Base-by-base conservation (phyloP, 2,329 filamentous ascomycete species). In the Clonostachys rhizophaga region DNA sequence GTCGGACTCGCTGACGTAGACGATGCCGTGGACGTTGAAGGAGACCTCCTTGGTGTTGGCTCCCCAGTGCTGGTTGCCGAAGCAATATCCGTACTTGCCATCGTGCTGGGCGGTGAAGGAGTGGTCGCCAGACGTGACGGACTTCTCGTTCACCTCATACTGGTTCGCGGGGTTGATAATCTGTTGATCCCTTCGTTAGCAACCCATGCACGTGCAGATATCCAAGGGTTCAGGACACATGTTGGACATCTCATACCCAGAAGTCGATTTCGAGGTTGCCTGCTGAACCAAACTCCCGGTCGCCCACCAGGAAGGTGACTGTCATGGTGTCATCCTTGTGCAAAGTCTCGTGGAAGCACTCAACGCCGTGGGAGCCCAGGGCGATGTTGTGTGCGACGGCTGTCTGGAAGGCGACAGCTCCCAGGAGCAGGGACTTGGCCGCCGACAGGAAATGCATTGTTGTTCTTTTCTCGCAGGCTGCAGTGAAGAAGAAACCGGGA, bases 11-110 rank as follows among this genome's bases (percentile, higher is more conserved):
- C 89, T 87, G 45, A 99, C 91, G 70, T 97, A 99, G 64, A 99
- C 92, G 55, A 99, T 90, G 58, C 94, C 94, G 71, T 99, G 94
- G 45, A 99, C 94, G 68, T 99, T 99, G 83, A 99, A 99, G 48
- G 90, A 95, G 46, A 99, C 92, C 69, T 99, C 94, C 74, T 99
- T 99, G 65, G 84, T 95, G 68, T 90, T 90, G 49, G 91, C 91
- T 49, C 89, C 89, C 91, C 92, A 99, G 68, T 94, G 87, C 76
- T 97, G 92, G 72, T 99, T 99, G 71, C 94, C 95, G 75, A 99
- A 99, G 83, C 94, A 99, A 83, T 99, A 99, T 49, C 81, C 76
- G 74, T 88, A 96, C 72, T 88, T 91, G 55, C 94, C 94, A 67
- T 99, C 91, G 63, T 84, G 72, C 58, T 79, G 75, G 45, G 94